These are phyloP conservation scores for Fusarium pilosicola DNA, from an alignment of 2,329 filamentous ascomycete genomes.

Conservation along the genomic window DNA sequence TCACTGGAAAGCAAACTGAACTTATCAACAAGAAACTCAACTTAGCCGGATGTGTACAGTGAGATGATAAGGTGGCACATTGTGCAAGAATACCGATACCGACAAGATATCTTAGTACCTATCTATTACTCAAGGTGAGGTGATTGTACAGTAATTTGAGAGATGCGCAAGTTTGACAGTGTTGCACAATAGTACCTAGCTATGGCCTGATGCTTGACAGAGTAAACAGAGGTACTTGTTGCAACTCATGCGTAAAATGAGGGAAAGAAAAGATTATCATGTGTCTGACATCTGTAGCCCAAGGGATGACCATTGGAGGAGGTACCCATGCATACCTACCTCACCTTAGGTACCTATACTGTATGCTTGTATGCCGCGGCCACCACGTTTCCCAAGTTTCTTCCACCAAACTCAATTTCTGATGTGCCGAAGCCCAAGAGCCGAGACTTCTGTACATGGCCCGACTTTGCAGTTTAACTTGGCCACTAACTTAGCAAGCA, in stretches of 20 bases:
- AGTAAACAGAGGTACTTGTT: neutral
- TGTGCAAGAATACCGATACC: neutral
- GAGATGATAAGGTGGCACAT: neutral
- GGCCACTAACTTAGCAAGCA: neutral
- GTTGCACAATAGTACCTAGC: neutral
- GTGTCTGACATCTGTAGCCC: neutral
- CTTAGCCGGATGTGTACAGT: neutral
- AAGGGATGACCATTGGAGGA: neutral
- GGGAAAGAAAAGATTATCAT: neutral
- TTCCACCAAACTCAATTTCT: conserved; percentile 7
- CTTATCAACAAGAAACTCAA: neutral
- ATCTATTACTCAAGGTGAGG: neutral
- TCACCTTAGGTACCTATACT: neutral
- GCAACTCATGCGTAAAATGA: neutral
- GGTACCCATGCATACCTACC: neutral
- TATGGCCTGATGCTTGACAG: neutral
- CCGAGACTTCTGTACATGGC: conserved; percentile 3
- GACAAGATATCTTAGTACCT: neutral
- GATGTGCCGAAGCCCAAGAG: conserved; percentile 12
- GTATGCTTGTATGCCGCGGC: neutral
- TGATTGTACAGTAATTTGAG: neutral
- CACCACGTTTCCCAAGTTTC: neutral
- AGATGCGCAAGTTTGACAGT: neutral
- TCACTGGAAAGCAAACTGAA: neutral
- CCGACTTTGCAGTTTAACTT: neutral